Evolutionary conservation across 2,329 filamentous ascomycete species (phyloP).

Genomic region (Aspergillus sp.): DNA sequence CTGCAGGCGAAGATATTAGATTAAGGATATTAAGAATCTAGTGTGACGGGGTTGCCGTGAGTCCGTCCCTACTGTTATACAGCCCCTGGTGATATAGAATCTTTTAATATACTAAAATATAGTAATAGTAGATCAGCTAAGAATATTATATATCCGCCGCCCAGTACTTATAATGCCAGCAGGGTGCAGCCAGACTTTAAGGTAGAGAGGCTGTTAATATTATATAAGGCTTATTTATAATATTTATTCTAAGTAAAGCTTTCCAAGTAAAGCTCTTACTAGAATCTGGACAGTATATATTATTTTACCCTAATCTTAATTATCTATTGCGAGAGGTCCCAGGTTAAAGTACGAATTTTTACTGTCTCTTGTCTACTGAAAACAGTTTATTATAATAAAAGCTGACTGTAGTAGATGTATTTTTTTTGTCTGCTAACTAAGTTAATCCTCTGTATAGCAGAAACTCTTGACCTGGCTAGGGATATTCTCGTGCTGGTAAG

Average conservation of each 20-base stretch:
- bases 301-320: neutral
- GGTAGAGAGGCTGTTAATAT: neutral
- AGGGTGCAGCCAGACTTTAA: neutral
- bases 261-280: neutral
- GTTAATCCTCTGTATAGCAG: neutral
- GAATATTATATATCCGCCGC: neutral
- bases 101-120: conserved; percentile 1
- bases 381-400: neutral
- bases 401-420: neutral
- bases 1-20: neutral
- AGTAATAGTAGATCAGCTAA: neutral
- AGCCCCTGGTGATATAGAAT: neutral
- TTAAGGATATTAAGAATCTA: neutral
- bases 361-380: neutral
- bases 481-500: neutral
- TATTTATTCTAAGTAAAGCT: no score
- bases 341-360: neutral
- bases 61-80: neutral
- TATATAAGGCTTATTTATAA: neutral
- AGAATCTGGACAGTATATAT: neutral
- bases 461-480: neutral
- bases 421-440: neutral
- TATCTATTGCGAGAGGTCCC: neutral
- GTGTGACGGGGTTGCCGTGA: neutral
- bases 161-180: neutral